Percentiles rank a stretch among this genome's conserved stretches.
These are phyloP conservation scores for Sporobolomyces phaffii DNA, from an alignment of 768 basidiomycete genomes.

Conservation along the genomic window DNA sequence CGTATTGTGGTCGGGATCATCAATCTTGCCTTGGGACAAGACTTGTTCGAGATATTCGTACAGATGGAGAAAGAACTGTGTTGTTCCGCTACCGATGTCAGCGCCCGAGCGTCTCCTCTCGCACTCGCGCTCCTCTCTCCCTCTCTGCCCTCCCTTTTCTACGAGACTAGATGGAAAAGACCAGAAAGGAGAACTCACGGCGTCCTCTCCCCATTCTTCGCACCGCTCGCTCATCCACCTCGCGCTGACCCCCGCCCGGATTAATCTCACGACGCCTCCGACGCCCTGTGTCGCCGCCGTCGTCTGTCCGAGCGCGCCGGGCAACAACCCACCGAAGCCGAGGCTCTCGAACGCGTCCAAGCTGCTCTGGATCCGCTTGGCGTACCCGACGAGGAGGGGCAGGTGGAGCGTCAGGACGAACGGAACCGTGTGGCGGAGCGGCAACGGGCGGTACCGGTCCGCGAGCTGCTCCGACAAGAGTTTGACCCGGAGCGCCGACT, in stretches of 20 bases:
- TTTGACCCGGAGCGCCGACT: conserved; percentile 74
- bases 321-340: conserved; percentile 71
- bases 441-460: conserved; percentile 86
- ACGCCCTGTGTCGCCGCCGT: conserved; percentile 65
- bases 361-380: conserved; percentile 68
- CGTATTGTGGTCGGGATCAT: conserved; percentile 2
- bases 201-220: conserved; percentile 79
- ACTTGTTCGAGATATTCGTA: conserved; percentile 64
- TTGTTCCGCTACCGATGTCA: too few species aligned
- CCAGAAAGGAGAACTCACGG: conserved; percentile 53
- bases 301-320: conserved; percentile 68
- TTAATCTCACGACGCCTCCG: conserved; percentile 72
- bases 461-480: conserved; percentile 86
- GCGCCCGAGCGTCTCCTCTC: too few species aligned
- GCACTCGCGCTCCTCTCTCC: too few species aligned
- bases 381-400: conserved; percentile 72
- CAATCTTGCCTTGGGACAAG: conserved; percentile 10
- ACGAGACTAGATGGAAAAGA: not conserved
- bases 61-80: conserved; percentile 90
- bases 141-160: too few species aligned
- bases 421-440: conserved; percentile 67
- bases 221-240: conserved; percentile 65
- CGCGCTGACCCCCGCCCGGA: conserved; percentile 78
- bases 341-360: conserved; percentile 90
- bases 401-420: conserved; percentile 82